A percentile compares a stretch with the other conserved stretches of the same genome.
Conservation (phyloP, 495 filamentous ascomycete genomes). For the Opeltia flavorubescens region DNA sequence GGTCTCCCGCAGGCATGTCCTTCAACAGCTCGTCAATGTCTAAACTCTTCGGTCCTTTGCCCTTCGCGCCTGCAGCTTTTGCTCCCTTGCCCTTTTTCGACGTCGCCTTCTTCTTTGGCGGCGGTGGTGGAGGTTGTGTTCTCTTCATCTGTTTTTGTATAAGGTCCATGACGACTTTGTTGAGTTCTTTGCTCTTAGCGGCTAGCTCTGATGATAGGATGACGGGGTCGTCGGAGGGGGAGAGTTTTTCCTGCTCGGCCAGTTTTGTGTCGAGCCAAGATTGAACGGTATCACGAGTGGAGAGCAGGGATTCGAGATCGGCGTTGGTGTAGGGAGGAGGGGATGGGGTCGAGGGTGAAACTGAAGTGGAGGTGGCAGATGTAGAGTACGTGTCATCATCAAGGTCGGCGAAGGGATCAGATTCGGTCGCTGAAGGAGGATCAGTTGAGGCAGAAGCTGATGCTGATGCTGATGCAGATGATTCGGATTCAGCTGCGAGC, state of each 20-base stretch:
- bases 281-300: conserved; percentile 7
- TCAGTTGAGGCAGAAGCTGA: background rate
- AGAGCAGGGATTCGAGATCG: conserved; percentile 36
- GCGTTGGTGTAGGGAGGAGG: conserved; percentile 38
- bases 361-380: conserved; percentile 20
- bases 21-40: conserved; percentile 1
- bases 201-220: conserved; percentile 46
- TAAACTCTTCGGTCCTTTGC: conserved; percentile 1
- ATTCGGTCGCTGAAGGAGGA: conserved; percentile 22
- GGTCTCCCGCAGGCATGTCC: background rate
- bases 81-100: conserved; percentile 23
- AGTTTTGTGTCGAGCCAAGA: conserved; percentile 16
- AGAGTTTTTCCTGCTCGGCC: conserved; percentile 30
- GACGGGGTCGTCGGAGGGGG: conserved; percentile 45
- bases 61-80: conserved; percentile 24
- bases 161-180: conserved; percentile 46
- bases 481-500: conserved; percentile 22
- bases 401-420: conserved; percentile 45
- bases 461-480: conserved; percentile 22
- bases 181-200: conserved; percentile 44
- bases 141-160: conserved; percentile 47
- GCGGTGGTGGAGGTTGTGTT: conserved; percentile 1
- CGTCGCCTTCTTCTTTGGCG: conserved; percentile 22
- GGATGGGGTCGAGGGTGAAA: conserved; percentile 26
- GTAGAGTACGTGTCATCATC: conserved; percentile 37